Evolutionary conservation across 2,329 filamentous ascomycete genomes (phyloP).

Genomic region (Botrytis sinoallii): DNA sequence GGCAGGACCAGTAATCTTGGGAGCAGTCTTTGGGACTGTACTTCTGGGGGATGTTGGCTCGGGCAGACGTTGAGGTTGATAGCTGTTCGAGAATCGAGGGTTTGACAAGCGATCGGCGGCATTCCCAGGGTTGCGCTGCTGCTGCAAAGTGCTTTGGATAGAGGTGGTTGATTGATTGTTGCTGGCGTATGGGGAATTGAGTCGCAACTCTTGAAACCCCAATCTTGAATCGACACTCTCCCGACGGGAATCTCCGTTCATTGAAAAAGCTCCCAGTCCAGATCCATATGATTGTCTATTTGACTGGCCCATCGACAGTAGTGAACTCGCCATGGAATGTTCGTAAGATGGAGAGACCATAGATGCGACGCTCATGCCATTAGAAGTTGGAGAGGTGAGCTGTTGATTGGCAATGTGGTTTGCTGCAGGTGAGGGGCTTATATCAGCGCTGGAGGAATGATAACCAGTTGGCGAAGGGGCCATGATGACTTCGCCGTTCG

Average conservation of each 20-base stretch:
- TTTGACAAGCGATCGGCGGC: slow-evolving; percentile 47
- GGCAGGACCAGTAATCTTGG: slow-evolving; percentile 70
- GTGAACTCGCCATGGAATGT: slow-evolving; percentile 25
- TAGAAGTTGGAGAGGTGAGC: slow-evolving; percentile 53
- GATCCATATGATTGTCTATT: slow-evolving; percentile 27
- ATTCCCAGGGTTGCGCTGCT: slow-evolving; percentile 58
- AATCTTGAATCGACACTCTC: slow-evolving; percentile 80
- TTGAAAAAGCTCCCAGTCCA: slow-evolving; percentile 17
- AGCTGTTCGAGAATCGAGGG: slow-evolving; percentile 61
- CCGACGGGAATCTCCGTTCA: slow-evolving; percentile 53
- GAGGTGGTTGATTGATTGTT: slow-evolving; percentile 75
- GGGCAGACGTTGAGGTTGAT: slow-evolving; percentile 53
- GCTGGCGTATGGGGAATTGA: slow-evolving; percentile 71
- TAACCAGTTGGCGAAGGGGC: slow-evolving; percentile 38
- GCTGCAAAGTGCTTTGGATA: slow-evolving; percentile 67
- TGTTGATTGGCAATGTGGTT: slow-evolving; percentile 46
- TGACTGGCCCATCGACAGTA: slow-evolving; percentile 25
- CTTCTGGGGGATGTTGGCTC: slow-evolving; percentile 23
- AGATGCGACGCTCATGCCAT: slow-evolving; percentile 63
- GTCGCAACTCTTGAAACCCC: slow-evolving; percentile 68
- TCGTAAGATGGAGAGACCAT: slow-evolving; percentile 60
- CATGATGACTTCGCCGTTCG: slow-evolving; percentile 24
- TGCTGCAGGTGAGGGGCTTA: slow-evolving; percentile 59
- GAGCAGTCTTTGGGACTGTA: slow-evolving; percentile 60
- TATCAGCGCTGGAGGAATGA: slow-evolving; percentile 51